Conservation (phyloP, 2,329 filamentous ascomycete species). For the Fusarium subtropicale region DNA sequence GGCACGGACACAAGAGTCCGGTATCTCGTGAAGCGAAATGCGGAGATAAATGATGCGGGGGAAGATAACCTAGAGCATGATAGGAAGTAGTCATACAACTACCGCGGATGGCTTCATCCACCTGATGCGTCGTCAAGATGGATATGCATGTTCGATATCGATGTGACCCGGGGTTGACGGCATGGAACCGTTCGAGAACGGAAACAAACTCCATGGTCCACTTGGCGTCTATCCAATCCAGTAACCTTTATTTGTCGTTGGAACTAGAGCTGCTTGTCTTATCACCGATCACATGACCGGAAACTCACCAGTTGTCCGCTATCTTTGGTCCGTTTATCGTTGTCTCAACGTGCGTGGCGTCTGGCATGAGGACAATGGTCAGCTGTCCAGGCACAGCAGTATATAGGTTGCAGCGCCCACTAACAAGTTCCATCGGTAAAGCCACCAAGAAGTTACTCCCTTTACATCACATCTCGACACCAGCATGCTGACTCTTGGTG, state of each 20-base stretch:
- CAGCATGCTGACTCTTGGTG: constrained; percentile 26
- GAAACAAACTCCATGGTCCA: constrained; percentile 19
- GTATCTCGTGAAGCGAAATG: constrained; percentile 21
- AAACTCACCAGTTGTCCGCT: constrained; percentile 16
- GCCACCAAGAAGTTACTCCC: not conserved
- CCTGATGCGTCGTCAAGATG: constrained; percentile 26
- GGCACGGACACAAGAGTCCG: constrained; percentile 34
- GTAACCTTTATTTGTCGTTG: constrained; percentile 8
- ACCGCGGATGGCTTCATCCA: constrained; percentile 26
- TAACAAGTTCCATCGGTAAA: not conserved
- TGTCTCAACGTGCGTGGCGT: constrained; percentile 10
- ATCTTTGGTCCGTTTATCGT: constrained; percentile 6
- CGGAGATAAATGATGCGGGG: constrained; percentile 29
- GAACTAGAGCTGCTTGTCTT: constrained; percentile 2
- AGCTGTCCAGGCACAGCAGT: constrained; percentile 1
- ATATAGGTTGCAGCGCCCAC: constrained; percentile 19
- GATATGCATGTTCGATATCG: constrained; percentile 14
- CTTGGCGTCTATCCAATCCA: constrained; percentile 18
- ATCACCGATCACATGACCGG: constrained; percentile 42
- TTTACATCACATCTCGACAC: not conserved
- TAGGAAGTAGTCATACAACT: constrained; percentile 35
- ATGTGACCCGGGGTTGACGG: constrained; percentile 29
- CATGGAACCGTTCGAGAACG: constrained; percentile 25
- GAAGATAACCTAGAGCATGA: constrained; percentile 34
- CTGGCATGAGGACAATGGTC: not conserved